phyloP scores from a whole-genome alignment of 371 early-diverging fungal species.

The Syncephalastrum racemosum region DNA sequence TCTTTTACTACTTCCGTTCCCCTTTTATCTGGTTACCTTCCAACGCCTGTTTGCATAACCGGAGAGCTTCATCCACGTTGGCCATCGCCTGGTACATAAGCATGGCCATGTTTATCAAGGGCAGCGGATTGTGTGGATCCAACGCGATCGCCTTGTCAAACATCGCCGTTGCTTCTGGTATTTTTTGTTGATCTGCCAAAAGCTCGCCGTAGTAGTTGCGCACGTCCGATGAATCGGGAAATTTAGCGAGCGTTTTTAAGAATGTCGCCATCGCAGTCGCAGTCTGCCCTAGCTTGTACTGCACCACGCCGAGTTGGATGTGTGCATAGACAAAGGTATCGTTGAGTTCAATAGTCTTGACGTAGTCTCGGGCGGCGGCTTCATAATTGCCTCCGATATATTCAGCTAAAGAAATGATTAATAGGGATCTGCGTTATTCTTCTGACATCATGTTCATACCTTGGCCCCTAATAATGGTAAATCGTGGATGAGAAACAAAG shows the following conservation, averaged over 20 bases:
- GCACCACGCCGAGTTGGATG: conserved; percentile 92
- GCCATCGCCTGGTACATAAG: conserved; percentile 79
- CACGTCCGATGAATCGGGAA: conserved; percentile 84
- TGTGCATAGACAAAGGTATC: conserved; percentile 86
- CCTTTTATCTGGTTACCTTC: too few species aligned
- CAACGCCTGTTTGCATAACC: conserved; percentile 78
- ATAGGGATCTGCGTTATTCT: not conserved
- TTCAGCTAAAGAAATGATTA: conserved; percentile 36
- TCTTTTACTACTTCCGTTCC: too few species aligned
- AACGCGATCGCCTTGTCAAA: conserved; percentile 79
- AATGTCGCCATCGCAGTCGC: conserved; percentile 76
- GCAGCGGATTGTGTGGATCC: conserved; percentile 79
- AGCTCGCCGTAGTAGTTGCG: conserved; percentile 97
- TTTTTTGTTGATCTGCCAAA: conserved; percentile 82
- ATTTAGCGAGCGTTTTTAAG: conserved; percentile 75
- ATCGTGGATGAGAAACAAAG: too few species aligned
- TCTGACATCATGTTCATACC: conserved; percentile 6
- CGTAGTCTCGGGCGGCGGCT: conserved; percentile 84
- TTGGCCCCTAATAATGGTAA: conserved; percentile 31
- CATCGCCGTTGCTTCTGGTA: conserved; percentile 71
- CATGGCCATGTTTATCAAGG: conserved; percentile 95
- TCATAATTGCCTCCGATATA: conserved; percentile 79
- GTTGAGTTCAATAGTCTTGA: conserved; percentile 78
- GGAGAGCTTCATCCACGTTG: conserved; percentile 74
- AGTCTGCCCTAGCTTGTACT: conserved; percentile 83